Base-by-base conservation (phyloP, 805 yeast species). In the Metschnikowia lochheadii region DNA sequence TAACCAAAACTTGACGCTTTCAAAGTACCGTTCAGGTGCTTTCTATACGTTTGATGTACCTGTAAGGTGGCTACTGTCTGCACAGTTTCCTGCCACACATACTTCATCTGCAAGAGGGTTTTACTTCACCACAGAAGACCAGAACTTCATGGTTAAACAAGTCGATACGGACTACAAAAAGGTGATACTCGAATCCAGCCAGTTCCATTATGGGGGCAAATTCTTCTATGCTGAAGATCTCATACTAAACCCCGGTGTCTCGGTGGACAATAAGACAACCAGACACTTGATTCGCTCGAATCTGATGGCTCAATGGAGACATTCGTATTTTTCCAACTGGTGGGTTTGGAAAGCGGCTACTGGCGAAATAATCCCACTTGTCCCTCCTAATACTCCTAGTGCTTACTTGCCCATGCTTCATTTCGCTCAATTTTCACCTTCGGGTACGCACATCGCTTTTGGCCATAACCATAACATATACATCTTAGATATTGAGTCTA, bases 341-440 rank as follows among this genome's bases (percentile, higher is more conserved):
- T 73, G 78, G 78, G 29, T 72, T 13, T 72, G 61, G 56, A 53
- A 61, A 33, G 68, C 70, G 1, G 49, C 49, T 0, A 59, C 65
- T 1, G 51, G 52, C 8, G 53, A 60, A 4, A 68, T 73, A 38
- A 60, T 52, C 1, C 77, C 76, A 0, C 59, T 73, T 4, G 70
- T 68, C 47, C 71, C 74, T 1, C 63, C 65, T 0, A n/a, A 29
- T 6, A 43, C 34, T 18, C 23, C 38, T 14, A 6, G n/a, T 18
- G 47, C 52, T 15, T 41, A 44, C 34, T 35, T 52, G 17, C 57
- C 57, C 15, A 69, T 68, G 42, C 59, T 73, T 18, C 64, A 61
- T 39, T 64, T 64, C 51, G 83, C 82, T 0, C 66, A 75, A 13
- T 85, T 86, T 75, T 82, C 90, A 0, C 89, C 89, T 1, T 63